Percentiles rank a stretch among this genome's conserved stretches.
phyloP scores from a whole-genome alignment of 257 asterid species.

The Ballota nigra region DNA sequence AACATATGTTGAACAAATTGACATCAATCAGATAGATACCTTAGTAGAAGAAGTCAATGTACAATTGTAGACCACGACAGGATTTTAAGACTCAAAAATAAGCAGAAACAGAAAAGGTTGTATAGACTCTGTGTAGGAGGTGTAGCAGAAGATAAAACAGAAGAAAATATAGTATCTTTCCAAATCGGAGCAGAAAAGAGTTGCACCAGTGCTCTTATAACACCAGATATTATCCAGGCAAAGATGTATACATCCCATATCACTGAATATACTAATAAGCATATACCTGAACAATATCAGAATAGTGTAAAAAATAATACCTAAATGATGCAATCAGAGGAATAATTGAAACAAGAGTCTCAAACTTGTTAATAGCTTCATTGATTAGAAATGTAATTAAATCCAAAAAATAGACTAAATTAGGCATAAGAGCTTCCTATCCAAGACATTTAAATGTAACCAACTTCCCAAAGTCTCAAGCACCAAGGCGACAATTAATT shows the following conservation, averaged over 20 bases:
- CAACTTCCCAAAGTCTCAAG: slow-evolving; percentile 1
- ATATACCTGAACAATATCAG: neutral
- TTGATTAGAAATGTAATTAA: neutral
- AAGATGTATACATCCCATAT: neutral
- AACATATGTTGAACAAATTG: neutral
- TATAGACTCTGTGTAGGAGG: neutral
- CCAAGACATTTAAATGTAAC: neutral
- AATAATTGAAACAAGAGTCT: neutral
- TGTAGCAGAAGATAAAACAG: neutral
- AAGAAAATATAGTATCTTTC: neutral
- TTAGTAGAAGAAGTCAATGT: neutral
- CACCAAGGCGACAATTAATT: neutral
- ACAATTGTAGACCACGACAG: neutral
- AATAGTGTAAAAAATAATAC: neutral
- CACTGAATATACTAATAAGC: neutral
- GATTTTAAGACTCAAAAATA: neutral
- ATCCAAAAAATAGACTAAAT: neutral
- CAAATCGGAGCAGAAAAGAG: neutral
- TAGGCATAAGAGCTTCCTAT: neutral
- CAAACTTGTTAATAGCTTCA: neutral
- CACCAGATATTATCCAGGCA: neutral
- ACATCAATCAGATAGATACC: neutral
- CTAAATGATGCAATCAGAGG: neutral
- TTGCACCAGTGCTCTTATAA: neutral
- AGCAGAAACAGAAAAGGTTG: neutral